Evolutionary conservation across 805 yeast species (phyloP), one percentile per base, ranked within the genome.

Genomic region (Lipomyces kockii): DNA sequence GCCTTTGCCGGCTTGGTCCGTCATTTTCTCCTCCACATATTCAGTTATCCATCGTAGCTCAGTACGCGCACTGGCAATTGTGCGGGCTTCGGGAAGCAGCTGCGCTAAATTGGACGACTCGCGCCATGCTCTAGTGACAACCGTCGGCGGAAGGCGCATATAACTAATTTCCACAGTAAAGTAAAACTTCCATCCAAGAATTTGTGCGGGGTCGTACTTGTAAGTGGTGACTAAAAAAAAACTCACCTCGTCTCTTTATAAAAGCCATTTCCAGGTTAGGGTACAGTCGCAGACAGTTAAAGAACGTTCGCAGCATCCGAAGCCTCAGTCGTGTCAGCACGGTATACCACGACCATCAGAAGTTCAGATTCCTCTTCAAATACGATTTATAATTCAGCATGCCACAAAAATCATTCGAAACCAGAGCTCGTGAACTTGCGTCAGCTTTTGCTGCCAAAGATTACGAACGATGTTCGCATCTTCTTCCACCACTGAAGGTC

Each of bases 401-500:
- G 68, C 29, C 63, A n/a, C 49, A 46, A 17, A 32, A 53, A 20
- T 7, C 61, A 51, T 58, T 67, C 32, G 59, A 65, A 43, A 32
- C 68, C 25, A 49, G 57, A 5, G 68, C 68, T 2, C 61, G 85
- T 58, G 88, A 90, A 72, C 82, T 93, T 68, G 87, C 91, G 58
- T 78, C 81, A 55, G 83, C 88, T 29, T 94, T 88, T 74, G 87
- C 87, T 43, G 74, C 83, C 14, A 86, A 85, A 53, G 84, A 91
- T 58, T 91, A 88, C 77, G 82, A 76, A 0, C 81, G 84, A 46
- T 91, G 97, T 69, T 84, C 84, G 60, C 77, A 80, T 63, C 74
- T 91, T 34, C 82, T 93, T 53, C 88, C 91, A 0, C 85, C 89
- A 25, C 85, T 94, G 76, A 92, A 92, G 74, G 79, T 92, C 54